Evolutionary conservation across 768 basidiomycete species (phyloP).

Genomic region (Boletus rubroflammeus): DNA sequence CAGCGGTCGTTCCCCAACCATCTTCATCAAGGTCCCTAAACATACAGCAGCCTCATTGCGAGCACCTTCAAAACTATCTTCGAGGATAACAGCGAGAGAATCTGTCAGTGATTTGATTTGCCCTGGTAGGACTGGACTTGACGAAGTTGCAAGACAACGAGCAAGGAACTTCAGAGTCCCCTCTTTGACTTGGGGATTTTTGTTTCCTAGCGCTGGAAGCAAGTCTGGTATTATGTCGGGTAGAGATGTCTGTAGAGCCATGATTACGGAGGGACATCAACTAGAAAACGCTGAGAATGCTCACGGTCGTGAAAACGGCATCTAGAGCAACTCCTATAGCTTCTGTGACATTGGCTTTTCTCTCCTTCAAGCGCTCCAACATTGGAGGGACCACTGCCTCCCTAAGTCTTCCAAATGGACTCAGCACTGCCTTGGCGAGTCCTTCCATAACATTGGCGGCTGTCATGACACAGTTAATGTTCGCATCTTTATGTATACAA

Average conservation of each 20-base stretch:
- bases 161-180: conserved; percentile 84
- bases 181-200: conserved; percentile 97
- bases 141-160: conserved; percentile 71
- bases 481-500: conserved; percentile 85
- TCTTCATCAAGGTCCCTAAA: conserved; percentile 91
- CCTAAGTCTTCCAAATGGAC: conserved; percentile 68
- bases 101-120: conserved; percentile 85
- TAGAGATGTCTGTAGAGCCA: conserved; percentile 58
- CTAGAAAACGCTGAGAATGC: conserved; percentile 26
- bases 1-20: conserved; percentile 90
- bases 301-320: conserved; percentile 79
- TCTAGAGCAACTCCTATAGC: conserved; percentile 84
- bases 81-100: conserved; percentile 66
- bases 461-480: conserved; percentile 90
- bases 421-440: conserved; percentile 78
- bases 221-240: conserved; percentile 83
- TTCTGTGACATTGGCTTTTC: conserved; percentile 88
- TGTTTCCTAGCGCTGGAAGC: conserved; percentile 70
- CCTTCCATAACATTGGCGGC: conserved; percentile 84
- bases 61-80: conserved; percentile 86
- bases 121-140: conserved; percentile 60
- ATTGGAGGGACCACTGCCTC: conserved; percentile 71
- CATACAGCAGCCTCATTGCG: conserved; percentile 86
- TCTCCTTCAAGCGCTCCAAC: conserved; percentile 89
- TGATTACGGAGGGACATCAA: conserved; percentile 1